phyloP scores from a whole-genome alignment of 208 protist species.

The Wallacemonas sp. region DNA sequence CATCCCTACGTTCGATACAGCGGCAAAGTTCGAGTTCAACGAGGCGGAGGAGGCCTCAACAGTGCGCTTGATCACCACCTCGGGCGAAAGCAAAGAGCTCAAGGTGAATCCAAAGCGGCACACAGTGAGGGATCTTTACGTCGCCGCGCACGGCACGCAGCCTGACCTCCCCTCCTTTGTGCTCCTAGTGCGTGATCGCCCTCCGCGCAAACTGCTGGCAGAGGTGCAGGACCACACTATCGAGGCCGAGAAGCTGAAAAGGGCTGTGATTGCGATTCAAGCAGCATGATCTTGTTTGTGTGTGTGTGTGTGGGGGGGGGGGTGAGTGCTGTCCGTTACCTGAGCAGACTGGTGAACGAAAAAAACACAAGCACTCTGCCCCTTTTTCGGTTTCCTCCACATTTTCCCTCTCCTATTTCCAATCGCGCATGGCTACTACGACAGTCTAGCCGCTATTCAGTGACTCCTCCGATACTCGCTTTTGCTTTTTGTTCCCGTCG shows the following conservation, averaged over 20 bases:
- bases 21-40: slow-evolving; percentile 26
- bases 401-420: too few species aligned
- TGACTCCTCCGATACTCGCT: too few species aligned
- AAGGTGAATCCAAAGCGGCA: slow-evolving; percentile 71
- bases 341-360: too few species aligned
- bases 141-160: slow-evolving; percentile 42
- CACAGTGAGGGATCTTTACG: slow-evolving; percentile 76
- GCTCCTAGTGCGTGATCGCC: slow-evolving; percentile 64
- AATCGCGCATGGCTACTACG: too few species aligned
- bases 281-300: slow-evolving; percentile 12
- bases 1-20: slow-evolving; percentile 8
- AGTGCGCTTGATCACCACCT: slow-evolving; percentile 61
- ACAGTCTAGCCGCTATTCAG: too few species aligned
- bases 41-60: slow-evolving; percentile 47
- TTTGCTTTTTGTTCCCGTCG: too few species aligned
- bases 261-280: slow-evolving; percentile 62
- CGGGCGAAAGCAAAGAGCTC: slow-evolving; percentile 56
- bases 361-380: too few species aligned
- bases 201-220: slow-evolving; percentile 49
- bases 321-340: too few species aligned
- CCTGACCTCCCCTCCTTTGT: slow-evolving; percentile 34
- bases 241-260: slow-evolving; percentile 54
- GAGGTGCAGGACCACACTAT: slow-evolving; percentile 38
- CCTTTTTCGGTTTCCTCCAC: too few species aligned
- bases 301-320: too few species aligned